Evolutionary conservation across 306 rosid genomes (phyloP), one percentile per base, ranked within the genome.

Genomic region (Inga laurina): DNA sequence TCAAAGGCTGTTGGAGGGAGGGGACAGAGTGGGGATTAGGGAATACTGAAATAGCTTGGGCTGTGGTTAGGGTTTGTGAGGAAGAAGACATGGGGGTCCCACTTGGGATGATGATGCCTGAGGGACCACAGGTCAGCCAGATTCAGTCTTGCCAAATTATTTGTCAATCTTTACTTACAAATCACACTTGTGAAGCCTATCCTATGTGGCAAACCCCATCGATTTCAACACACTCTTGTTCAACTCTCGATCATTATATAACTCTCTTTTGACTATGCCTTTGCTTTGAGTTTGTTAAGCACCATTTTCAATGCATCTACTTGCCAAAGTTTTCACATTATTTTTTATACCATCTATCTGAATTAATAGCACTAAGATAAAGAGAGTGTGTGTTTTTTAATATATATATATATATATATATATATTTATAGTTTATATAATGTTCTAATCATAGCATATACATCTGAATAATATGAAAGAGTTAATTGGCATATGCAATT

Each of bases 31-130:
- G 61, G 18, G 32, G 66, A 8, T 66, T 56, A 66, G 46, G 52
- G 59, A 75, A 74, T 52, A 52, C 59, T 4, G 57, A 52, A 52
- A 12, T 32, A 49, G 6, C 64, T 1, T 27, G 72, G 34, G 43
- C 84, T 72, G 66, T 81, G 4, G 62, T 74, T 67, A 79, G 75
- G 88, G 71, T 48, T 79, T 82, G 12, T 72, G 56, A 64, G 41
- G 72, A 15, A 24, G 15, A 73, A 82, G 35, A 52, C 37, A 52
- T 37, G 81, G 78, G 78, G 78, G 57, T 76, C 81, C 81, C 83
- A 82, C 37, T 43, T 19, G 7, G 44, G 80, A 44, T 24, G 8
- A 78, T 54, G 61, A 27, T 72, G 77, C 79, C 57, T 59, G 41
- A 41, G 72, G 80, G 82, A 81, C 82, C 76, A 72, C 65, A 52